Evolutionary conservation across 768 basidiomycete species (phyloP).

Genomic region (Pilatotrama ljubarskyi): DNA sequence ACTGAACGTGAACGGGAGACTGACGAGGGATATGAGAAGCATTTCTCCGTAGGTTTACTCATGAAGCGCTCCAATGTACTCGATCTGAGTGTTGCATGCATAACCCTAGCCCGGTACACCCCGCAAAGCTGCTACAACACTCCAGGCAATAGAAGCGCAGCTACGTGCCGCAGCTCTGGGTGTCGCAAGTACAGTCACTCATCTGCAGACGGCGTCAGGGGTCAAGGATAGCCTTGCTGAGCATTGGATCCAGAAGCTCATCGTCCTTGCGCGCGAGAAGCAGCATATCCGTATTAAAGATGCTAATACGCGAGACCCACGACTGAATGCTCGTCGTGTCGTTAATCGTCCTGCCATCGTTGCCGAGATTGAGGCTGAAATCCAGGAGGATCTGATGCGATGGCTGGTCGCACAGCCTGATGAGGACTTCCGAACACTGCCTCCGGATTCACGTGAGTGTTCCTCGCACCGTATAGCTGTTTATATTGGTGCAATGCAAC

Average conservation of each 20-base stretch:
- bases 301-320: neutral
- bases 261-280: neutral
- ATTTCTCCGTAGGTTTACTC: neutral
- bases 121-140: no score
- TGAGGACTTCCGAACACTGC: neutral
- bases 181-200: neutral
- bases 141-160: no score
- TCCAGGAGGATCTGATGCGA: neutral
- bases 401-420: neutral
- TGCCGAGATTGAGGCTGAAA: neutral
- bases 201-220: neutral
- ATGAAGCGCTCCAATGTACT: no score
- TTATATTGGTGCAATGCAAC: no score
- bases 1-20: neutral
- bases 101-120: no score
- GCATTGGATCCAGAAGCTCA: slow-evolving; percentile 12
- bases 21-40: neutral
- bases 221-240: slow-evolving; percentile 4
- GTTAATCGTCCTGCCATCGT: neutral
- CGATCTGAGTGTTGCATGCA: no score
- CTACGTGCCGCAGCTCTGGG: neutral
- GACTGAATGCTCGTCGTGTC: neutral
- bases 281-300: neutral
- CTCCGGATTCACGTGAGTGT: neutral
- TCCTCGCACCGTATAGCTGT: no score